Base-by-base conservation (phyloP, 805 yeast species). In the Kodamaea leandrae region DNA sequence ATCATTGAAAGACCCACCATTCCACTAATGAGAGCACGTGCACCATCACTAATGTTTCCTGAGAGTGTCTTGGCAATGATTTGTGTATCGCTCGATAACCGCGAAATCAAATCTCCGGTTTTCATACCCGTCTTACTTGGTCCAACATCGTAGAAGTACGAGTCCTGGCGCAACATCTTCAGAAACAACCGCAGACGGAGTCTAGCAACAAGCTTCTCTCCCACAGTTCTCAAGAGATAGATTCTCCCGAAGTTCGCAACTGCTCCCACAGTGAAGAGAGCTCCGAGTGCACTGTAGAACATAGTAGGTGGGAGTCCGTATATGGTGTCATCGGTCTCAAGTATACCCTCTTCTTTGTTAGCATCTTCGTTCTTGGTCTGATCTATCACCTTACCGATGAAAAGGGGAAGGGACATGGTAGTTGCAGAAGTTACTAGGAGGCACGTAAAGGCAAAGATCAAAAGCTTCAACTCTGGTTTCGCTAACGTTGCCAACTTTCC, bases 41-140 rank as follows among this genome's bases (percentile, higher is more conserved):
- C 73, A n/a, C 98, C 98, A 58, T 91, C 97, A 43, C 93, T 83
- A 17, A 91, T 74, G 58, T 91, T 90, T 51, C 85, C 91, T 24
- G 96, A 87, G 14, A 91, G 78, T 0, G 96, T 80, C 53, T 83
- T 79, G 5, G 96, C 77, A 10, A 91, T 95, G 32, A 91, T 80
- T 21, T 89, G 87, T 1, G 96, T 85, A 59, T 91, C 98, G 30
- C 86, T 83, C 4, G 93, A 84, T 36, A 91, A 67, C 46, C 98
- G 72, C 4, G 96, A 87, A 32, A 91, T 88, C 53, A 91, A 70
- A 58, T 91, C 98, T 29, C 98, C 98, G 7, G 89, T 88, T 48
- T 90, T 79, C 72, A 69, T 69, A 17, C 74, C 73, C 3, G 41
- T 42, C 26, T 57, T 54, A n/a, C 51, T 51, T 6, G 74, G 74